A percentile compares a stretch with the other conserved stretches of the same genome.
Evolutionary conservation across 1,139 yeast genomes (phyloP).

Genomic region (Scheffersomyces lignicola): DNA sequence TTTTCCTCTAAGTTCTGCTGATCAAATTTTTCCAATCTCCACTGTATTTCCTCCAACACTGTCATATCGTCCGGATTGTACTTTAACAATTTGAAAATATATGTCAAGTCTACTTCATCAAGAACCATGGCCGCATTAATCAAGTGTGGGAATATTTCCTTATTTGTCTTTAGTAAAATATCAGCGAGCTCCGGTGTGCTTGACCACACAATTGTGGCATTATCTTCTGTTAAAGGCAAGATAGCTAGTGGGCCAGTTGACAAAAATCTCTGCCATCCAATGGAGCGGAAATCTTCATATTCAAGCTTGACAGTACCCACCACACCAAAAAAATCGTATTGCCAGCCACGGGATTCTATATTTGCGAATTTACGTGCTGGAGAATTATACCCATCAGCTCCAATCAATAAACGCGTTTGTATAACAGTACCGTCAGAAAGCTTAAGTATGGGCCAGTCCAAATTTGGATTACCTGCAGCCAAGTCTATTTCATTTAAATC

Average conservation of each 20-base stretch:
- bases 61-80: constrained; percentile 43
- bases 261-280: constrained; percentile 93
- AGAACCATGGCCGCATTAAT: constrained; percentile 86
- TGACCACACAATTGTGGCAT: constrained; percentile 93
- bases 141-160: constrained; percentile 64
- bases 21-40: constrained; percentile 59
- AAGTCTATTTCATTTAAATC: constrained; percentile 17
- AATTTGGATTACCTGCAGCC: constrained; percentile 24
- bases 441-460: constrained; percentile 77
- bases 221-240: constrained; percentile 81
- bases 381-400: constrained; percentile 96
- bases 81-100: constrained; percentile 32
- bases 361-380: constrained; percentile 84
- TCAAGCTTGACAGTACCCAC: constrained; percentile 84
- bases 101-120: constrained; percentile 46
- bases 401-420: constrained; percentile 75
- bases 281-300: constrained; percentile 64
- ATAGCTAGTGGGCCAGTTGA: constrained; percentile 93
- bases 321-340: constrained; percentile 81
- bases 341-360: constrained; percentile 91
- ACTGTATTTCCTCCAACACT: constrained; percentile 65
- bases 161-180: constrained; percentile 56
- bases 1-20: constrained; percentile 51
- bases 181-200: constrained; percentile 76
- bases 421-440: constrained; percentile 65